phyloP scores from a whole-genome alignment of 1,139 yeast genomes.

The Citeromyces hawaiiensis region DNA sequence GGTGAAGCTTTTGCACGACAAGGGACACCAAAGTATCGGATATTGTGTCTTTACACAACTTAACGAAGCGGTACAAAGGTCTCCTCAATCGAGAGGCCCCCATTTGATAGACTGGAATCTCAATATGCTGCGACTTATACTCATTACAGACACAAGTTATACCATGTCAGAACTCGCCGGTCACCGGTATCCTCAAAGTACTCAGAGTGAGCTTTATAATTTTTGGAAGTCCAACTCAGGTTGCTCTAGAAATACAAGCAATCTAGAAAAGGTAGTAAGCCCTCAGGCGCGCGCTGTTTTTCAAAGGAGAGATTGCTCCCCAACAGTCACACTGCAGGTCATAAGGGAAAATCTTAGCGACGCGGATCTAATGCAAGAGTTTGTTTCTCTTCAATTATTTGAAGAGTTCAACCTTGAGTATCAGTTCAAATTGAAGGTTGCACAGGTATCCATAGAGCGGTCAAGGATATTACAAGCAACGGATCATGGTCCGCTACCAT shows the following conservation, averaged over 20 bases:
- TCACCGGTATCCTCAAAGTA: conserved; percentile 1
- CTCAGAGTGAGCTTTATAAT: conserved; percentile 1
- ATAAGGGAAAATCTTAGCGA: conserved; percentile 30
- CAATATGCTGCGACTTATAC: conserved; percentile 11
- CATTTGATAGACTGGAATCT: conserved; percentile 14
- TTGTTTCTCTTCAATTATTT: conserved; percentile 29
- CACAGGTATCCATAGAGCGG: conserved; percentile 36
- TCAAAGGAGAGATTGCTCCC: background rate
- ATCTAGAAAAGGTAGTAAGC: conserved; percentile 2
- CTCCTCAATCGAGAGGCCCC: conserved; percentile 2
- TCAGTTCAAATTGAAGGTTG: conserved; percentile 33
- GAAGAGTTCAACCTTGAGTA: conserved; percentile 33
- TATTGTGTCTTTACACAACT: conserved; percentile 11
- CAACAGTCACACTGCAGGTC: conserved; percentile 15
- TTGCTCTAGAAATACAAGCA: background rate
- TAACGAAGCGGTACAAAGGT: conserved; percentile 8
- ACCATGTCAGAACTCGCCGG: conserved; percentile 4
- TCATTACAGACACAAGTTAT: conserved; percentile 8
- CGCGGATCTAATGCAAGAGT: conserved; percentile 25
- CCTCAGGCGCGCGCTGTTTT: background rate
- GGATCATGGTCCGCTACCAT: conserved; percentile 8
- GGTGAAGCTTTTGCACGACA: background rate
- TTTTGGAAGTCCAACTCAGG: background rate
- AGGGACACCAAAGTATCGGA: conserved; percentile 8
- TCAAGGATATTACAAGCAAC: conserved; percentile 20